Conservation (phyloP, 306 rosid species). For the Citrullus amarus region DNA sequence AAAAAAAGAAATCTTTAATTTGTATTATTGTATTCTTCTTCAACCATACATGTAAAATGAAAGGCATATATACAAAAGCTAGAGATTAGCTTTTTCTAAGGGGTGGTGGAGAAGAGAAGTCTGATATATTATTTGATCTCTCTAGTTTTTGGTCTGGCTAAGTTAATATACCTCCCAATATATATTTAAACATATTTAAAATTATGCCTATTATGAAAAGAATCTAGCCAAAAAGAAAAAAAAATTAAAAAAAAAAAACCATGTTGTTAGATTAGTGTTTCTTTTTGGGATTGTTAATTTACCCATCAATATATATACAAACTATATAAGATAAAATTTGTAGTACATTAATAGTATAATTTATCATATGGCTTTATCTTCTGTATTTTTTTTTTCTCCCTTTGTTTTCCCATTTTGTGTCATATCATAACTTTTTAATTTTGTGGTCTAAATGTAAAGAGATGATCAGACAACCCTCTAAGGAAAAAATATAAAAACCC, state of each 20-base stretch:
- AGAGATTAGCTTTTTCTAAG: background rate
- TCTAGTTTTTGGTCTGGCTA: background rate
- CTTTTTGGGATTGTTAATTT: background rate
- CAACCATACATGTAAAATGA: background rate
- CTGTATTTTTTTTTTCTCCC: background rate
- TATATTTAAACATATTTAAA: background rate
- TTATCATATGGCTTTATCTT: background rate
- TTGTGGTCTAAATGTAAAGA: constrained; percentile 6
- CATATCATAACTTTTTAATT: background rate
- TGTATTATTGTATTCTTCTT: background rate
- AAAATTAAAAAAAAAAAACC: background rate
- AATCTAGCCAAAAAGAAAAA: background rate
- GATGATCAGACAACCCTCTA: background rate
- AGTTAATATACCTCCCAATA: background rate
- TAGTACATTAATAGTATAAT: background rate
- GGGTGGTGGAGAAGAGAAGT: constrained; percentile 8
- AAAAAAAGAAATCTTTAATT: background rate
- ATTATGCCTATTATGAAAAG: background rate
- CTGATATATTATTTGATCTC: background rate
- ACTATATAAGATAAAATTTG: background rate
- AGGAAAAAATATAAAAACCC: background rate
- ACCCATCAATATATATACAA: background rate
- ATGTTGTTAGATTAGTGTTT: background rate
- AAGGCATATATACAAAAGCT: constrained; percentile 7
- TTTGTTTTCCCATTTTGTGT: background rate